Percentiles rank a stretch among this genome's conserved stretches.
Conservation (phyloP, 2,329 filamentous ascomycete species). For the Biscogniauxia sp. region DNA sequence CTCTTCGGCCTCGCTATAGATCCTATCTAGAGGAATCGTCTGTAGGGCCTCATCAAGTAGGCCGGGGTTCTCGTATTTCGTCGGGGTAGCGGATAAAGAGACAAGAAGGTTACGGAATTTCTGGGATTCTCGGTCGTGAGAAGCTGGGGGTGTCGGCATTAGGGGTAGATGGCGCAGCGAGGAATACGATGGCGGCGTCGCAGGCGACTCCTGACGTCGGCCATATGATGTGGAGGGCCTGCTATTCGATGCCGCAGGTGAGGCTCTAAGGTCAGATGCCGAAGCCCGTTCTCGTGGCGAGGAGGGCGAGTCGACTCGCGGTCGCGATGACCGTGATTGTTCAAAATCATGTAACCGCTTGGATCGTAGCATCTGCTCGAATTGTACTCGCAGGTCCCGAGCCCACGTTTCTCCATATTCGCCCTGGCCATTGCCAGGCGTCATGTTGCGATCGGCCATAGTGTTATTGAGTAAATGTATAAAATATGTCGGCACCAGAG, state of each 20-base stretch:
- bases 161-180: conserved; percentile 64
- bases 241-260: conserved; percentile 38
- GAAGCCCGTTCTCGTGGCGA: conserved; percentile 48
- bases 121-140: conserved; percentile 62
- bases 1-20: conserved; percentile 93
- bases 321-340: conserved; percentile 56
- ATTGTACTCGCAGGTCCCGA: conserved; percentile 74
- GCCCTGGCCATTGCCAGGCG: conserved; percentile 26
- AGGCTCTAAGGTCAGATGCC: conserved; percentile 44
- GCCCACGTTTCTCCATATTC: conserved; percentile 72
- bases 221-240: conserved; percentile 45
- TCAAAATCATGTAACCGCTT: conserved; percentile 84
- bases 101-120: conserved; percentile 81
- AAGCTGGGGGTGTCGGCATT: conserved; percentile 69
- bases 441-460: conserved; percentile 26
- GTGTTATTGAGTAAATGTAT: conserved; percentile 5
- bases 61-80: conserved; percentile 94
- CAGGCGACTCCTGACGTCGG: conserved; percentile 14
- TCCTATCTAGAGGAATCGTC: conserved; percentile 81
- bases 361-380: conserved; percentile 82
- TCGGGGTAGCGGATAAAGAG: conserved; percentile 81
- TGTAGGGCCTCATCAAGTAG: conserved; percentile 88
- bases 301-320: conserved; percentile 57
- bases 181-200: conserved; percentile 57
- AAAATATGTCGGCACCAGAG: background rate